phyloP scores from a whole-genome alignment of 176 grass and related monocot species.

The Paspalum vaginatum region DNA sequence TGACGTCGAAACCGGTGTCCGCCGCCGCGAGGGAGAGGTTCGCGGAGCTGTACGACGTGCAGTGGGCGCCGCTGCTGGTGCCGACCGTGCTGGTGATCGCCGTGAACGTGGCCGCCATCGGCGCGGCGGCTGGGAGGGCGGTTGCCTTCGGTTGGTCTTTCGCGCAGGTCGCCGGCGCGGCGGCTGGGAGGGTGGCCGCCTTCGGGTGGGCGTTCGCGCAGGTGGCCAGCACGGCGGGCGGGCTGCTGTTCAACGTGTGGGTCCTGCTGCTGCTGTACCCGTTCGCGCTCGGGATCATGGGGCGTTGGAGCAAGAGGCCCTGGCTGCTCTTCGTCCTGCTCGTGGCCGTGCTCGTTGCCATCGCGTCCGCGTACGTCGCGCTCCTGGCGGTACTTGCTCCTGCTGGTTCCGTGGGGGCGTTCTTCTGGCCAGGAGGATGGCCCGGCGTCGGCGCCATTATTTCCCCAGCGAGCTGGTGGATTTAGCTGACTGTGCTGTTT shows the following conservation, averaged over 20 bases:
- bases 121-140: constrained; percentile 27
- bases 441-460: background rate
- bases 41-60: constrained; percentile 41
- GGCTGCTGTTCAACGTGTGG: constrained; percentile 49
- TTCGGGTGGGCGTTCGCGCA: constrained; percentile 41
- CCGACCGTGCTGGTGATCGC: constrained; percentile 43
- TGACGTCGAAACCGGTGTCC: constrained; percentile 38
- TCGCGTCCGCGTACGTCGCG: constrained; percentile 22
- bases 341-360: background rate
- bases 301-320: constrained; percentile 46
- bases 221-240: constrained; percentile 25
- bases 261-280: constrained; percentile 50
- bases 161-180: constrained; percentile 35
- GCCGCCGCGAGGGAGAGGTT: constrained; percentile 28
- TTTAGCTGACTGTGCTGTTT: background rate
- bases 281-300: constrained; percentile 49
- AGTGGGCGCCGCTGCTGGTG: constrained; percentile 41
- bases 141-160: constrained; percentile 30
- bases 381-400: constrained; percentile 4
- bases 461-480: background rate
- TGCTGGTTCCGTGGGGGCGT: background rate
- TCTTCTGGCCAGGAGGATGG: background rate
- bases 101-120: constrained; percentile 43
- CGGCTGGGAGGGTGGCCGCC: constrained; percentile 31
- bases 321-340: constrained; percentile 43